phyloP scores from a whole-genome alignment of 2,329 filamentous ascomycete genomes.

The Gremmenia infestans region DNA sequence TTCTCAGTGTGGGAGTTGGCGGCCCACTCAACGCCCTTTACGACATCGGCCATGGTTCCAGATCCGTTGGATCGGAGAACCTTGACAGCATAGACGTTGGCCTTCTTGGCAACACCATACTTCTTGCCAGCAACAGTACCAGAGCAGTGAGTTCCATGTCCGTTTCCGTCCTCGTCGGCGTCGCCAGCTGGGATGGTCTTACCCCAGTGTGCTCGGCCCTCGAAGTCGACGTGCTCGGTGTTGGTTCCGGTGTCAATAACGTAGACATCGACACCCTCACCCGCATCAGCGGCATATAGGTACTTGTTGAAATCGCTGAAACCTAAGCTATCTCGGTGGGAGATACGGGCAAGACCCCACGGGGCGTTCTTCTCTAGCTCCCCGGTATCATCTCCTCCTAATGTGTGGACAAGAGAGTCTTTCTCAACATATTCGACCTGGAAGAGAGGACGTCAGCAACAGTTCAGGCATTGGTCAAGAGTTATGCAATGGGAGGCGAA shows the following conservation, averaged over 20 bases:
- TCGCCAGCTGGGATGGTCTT: constrained; percentile 89
- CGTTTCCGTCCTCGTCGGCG: constrained; percentile 88
- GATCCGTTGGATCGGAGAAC: constrained; percentile 96
- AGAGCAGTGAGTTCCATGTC: constrained; percentile 98
- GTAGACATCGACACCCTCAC: constrained; percentile 97
- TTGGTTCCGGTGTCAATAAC: constrained; percentile 98
- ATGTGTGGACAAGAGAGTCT: constrained; percentile 85
- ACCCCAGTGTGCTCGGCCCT: constrained; percentile 92
- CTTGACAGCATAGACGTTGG: constrained; percentile 94
- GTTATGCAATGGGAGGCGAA: neutral
- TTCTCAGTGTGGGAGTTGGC: constrained; percentile 73
- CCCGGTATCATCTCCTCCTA: constrained; percentile 48
- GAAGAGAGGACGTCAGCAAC: constrained; percentile 20
- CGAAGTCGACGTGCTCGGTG: constrained; percentile 89
- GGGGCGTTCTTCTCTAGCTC: constrained; percentile 85
- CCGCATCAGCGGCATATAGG: constrained; percentile 81
- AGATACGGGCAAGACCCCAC: constrained; percentile 99
- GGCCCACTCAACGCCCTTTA: constrained; percentile 96
- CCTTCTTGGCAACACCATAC: constrained; percentile 99
- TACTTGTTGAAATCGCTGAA: constrained; percentile 99
- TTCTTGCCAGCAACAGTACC: constrained; percentile 97
- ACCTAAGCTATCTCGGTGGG: constrained; percentile 79
- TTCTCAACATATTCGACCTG: constrained; percentile 96
- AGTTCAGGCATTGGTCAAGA: constrained; percentile 1
- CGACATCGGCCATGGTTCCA: constrained; percentile 96